phyloP scores from a whole-genome alignment of 2,329 filamentous ascomycete genomes.

The Penicillium brevicompactum region DNA sequence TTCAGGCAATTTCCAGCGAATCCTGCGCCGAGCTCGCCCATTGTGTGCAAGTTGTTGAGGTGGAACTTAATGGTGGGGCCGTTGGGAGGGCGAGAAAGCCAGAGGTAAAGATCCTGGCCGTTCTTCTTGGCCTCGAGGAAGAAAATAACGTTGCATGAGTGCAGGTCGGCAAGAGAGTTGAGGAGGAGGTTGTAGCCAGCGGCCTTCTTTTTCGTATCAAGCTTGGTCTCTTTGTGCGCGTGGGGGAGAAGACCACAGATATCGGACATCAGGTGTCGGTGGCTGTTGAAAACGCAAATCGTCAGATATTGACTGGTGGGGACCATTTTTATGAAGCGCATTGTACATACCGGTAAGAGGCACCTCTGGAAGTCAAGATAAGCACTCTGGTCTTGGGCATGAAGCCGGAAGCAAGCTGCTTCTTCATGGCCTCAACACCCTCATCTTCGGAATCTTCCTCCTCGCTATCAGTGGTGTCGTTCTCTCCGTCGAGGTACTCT shows the following conservation, averaged over 20 bases:
- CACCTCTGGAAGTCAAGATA: slow-evolving; percentile 87
- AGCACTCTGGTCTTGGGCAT: slow-evolving; percentile 66
- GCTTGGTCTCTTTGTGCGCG: slow-evolving; percentile 90
- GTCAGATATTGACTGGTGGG: slow-evolving; percentile 9
- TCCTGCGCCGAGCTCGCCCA: slow-evolving; percentile 79
- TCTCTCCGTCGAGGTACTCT: slow-evolving; percentile 37
- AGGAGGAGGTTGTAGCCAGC: slow-evolving; percentile 68
- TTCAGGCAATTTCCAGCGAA: slow-evolving; percentile 97
- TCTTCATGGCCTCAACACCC: slow-evolving; percentile 31
- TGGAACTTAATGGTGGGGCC: slow-evolving; percentile 67
- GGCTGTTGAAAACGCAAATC: slow-evolving; percentile 55
- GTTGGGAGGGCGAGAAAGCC: slow-evolving; percentile 89
- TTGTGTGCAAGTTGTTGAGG: slow-evolving; percentile 74
- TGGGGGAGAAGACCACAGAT: slow-evolving; percentile 87
- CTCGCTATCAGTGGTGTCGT: slow-evolving; percentile 43
- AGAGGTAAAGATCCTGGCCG: slow-evolving; percentile 89
- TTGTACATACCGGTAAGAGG: slow-evolving; percentile 73
- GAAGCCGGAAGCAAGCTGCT: slow-evolving; percentile 36
- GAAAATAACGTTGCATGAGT: slow-evolving; percentile 91
- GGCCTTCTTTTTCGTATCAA: slow-evolving; percentile 83
- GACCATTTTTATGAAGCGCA: not conserved
- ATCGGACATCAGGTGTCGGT: slow-evolving; percentile 90
- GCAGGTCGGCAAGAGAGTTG: slow-evolving; percentile 74
- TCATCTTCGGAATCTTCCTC: slow-evolving; percentile 36
- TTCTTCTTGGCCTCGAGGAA: slow-evolving; percentile 93